Evolutionary conservation across 768 basidiomycete species (phyloP).

Genomic region (Hemileccinum rubropunctum): DNA sequence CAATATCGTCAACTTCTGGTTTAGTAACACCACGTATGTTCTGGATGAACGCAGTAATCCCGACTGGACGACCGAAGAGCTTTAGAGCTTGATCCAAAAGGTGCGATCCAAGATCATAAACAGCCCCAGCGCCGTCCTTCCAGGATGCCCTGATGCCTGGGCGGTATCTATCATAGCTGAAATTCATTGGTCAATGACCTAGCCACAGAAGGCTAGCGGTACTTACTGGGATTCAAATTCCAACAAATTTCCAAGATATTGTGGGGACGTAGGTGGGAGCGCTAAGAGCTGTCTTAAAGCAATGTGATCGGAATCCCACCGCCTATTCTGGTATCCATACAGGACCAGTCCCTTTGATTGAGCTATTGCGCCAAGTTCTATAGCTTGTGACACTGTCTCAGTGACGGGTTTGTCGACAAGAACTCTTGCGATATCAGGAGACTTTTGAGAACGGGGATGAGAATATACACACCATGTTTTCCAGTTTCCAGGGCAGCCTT

Average conservation of each 20-base stretch:
- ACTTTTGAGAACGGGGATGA: not conserved
- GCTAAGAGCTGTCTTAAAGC: constrained; percentile 58
- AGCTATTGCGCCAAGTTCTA: constrained; percentile 59
- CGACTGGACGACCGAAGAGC: constrained; percentile 73
- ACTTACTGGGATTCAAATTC: constrained; percentile 78
- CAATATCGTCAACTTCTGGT: constrained; percentile 64
- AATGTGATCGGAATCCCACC: constrained; percentile 79
- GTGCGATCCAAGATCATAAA: constrained; percentile 80
- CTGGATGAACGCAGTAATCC: constrained; percentile 64
- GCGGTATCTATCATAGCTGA: constrained; percentile 75
- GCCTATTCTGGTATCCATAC: constrained; percentile 71
- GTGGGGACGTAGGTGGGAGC: constrained; percentile 48
- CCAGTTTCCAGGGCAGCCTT: constrained; percentile 66
- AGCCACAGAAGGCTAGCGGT: not conserved
- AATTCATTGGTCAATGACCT: not conserved
- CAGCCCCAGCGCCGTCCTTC: constrained; percentile 73
- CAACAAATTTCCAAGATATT: constrained; percentile 56
- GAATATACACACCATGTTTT: constrained; percentile 56
- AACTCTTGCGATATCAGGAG: constrained; percentile 38
- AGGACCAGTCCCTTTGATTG: constrained; percentile 57
- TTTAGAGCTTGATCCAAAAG: constrained; percentile 74
- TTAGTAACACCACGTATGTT: constrained; percentile 68
- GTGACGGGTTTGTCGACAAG: constrained; percentile 82
- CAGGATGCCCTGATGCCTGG: constrained; percentile 64
- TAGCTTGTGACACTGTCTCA: constrained; percentile 55